Percentiles rank a stretch among this genome's conserved stretches.
Conservation (phyloP, 176 grass and related monocot genomes). For the Metroxylon sagu region DNA sequence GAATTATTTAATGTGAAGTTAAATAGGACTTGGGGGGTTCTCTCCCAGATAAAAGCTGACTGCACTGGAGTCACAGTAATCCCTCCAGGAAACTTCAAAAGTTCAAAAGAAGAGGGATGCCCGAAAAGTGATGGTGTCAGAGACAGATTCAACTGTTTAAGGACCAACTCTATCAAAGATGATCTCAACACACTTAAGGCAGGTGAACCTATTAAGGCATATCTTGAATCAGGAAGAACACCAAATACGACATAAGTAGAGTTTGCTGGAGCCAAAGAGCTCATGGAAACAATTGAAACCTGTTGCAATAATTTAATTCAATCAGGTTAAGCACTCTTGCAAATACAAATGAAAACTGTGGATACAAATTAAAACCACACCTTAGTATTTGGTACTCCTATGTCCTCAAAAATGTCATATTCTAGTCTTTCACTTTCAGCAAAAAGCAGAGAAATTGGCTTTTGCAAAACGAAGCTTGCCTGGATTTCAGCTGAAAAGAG, state of each 20-base stretch:
- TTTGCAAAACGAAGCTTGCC: slow-evolving; percentile 53
- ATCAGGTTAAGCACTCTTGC: slow-evolving; percentile 1
- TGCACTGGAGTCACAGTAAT: slow-evolving; percentile 60
- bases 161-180: slow-evolving; percentile 57
- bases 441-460: slow-evolving; percentile 44
- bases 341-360: not conserved
- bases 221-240: slow-evolving; percentile 61
- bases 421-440: slow-evolving; percentile 40
- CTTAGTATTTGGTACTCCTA: slow-evolving; percentile 75
- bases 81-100: slow-evolving; percentile 59
- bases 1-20: slow-evolving; percentile 63
- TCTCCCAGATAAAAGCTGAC: slow-evolving; percentile 51
- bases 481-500: slow-evolving; percentile 59
- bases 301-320: slow-evolving; percentile 27
- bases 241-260: slow-evolving; percentile 62
- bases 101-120: slow-evolving; percentile 44
- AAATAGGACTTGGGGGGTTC: slow-evolving; percentile 45
- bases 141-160: slow-evolving; percentile 56
- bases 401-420: slow-evolving; percentile 71
- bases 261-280: slow-evolving; percentile 33
- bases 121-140: slow-evolving; percentile 59
- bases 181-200: slow-evolving; percentile 67
- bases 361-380: slow-evolving; percentile 15
- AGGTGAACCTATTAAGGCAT: slow-evolving; percentile 55
- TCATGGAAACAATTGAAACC: slow-evolving; percentile 62